Evolutionary conservation across 192 early-diverging fungal genomes (phyloP).

Genomic region (Geranomyces variabilis): DNA sequence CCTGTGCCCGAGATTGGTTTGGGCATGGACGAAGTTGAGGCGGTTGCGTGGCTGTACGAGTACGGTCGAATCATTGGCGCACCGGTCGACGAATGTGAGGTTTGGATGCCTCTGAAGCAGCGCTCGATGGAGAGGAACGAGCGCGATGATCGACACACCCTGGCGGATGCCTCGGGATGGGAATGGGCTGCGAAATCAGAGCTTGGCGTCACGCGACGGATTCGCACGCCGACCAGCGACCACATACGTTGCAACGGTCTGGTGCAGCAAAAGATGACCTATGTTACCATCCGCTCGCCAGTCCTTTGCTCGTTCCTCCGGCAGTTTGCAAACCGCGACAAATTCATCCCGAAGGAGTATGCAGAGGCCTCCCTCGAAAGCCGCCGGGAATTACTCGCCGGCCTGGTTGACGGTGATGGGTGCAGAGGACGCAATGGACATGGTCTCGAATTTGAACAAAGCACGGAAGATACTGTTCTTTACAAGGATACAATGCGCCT

Average conservation of each 20-base stretch:
- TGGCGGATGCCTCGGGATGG: too few species aligned
- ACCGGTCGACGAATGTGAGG: background rate
- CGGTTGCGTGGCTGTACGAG: slow-evolving; percentile 4
- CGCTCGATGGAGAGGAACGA: background rate
- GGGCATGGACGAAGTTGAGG: background rate
- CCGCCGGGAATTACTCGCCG: slow-evolving; percentile 3
- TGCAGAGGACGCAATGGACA: background rate
- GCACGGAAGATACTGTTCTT: background rate
- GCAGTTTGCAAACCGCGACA: background rate
- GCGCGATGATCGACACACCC: background rate
- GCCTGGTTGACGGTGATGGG: background rate
- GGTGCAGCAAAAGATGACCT: background rate
- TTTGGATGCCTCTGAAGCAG: background rate
- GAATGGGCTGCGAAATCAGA: too few species aligned
- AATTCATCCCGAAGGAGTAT: background rate
- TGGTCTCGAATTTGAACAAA: background rate
- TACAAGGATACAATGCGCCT: background rate
- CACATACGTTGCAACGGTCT: background rate
- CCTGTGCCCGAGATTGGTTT: background rate
- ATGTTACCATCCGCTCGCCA: background rate
- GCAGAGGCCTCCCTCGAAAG: background rate
- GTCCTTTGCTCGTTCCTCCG: too few species aligned
- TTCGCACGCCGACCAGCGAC: background rate
- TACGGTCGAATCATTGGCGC: background rate
- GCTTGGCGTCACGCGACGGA: background rate